phyloP scores from a whole-genome alignment of 129 eudicot genomes.

The Artemisia argyi region DNA sequence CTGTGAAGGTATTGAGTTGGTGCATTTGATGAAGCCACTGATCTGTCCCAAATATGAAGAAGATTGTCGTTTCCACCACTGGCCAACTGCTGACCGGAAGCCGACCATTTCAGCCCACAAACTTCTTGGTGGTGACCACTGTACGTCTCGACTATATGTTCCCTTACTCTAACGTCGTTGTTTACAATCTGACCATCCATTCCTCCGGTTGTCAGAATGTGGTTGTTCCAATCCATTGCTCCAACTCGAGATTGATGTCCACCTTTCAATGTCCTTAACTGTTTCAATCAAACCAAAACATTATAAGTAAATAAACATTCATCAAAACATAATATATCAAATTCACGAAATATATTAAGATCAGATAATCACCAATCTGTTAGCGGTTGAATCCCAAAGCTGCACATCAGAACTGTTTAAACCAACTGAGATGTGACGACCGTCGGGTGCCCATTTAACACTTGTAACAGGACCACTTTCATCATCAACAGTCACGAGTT shows the following conservation, averaged over 20 bases:
- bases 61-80: conserved; percentile 99
- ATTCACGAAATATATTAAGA: neutral
- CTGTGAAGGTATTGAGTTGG: conserved; percentile 79
- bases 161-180: conserved; percentile 75
- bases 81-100: conserved; percentile 84
- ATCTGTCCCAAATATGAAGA: conserved; percentile 90
- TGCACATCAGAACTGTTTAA: conserved; percentile 79
- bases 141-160: conserved; percentile 65
- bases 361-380: conserved; percentile 49
- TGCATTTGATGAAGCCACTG: conserved; percentile 56
- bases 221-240: conserved; percentile 88
- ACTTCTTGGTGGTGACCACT: conserved; percentile 87
- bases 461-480: conserved; percentile 86
- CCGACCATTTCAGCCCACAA: conserved; percentile 95
- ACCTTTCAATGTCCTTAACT: conserved; percentile 83
- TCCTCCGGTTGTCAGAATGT: conserved; percentile 86
- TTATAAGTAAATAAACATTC: neutral
- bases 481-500: conserved; percentile 73
- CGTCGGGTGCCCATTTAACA: conserved; percentile 93
- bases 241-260: conserved; percentile 81
- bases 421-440: conserved; percentile 72
- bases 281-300: conserved; percentile 17
- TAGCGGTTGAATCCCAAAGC: conserved; percentile 90
- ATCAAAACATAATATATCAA: neutral
- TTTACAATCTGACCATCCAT: conserved; percentile 86